Percentiles rank a stretch among this genome's conserved stretches.
Evolutionary conservation across 352 stramenopile species (phyloP).

Genomic region (Phytophthora chlamydospora): DNA sequence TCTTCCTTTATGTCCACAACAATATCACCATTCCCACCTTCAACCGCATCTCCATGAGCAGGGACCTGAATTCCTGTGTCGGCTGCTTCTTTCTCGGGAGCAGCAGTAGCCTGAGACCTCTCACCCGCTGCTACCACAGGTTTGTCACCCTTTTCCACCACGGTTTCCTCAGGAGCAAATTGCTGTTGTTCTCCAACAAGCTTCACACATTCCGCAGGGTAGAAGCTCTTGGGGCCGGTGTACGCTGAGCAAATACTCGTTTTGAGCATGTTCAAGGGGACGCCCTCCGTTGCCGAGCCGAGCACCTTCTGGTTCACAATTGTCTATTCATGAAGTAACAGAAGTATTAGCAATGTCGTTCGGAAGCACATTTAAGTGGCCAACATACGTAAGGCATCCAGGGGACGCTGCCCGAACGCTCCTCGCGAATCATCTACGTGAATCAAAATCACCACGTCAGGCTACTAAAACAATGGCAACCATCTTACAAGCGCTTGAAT

Average conservation of each 20-base stretch:
- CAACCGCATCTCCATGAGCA: constrained; percentile 19
- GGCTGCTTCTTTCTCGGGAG: constrained; percentile 10
- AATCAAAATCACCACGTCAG: not conserved
- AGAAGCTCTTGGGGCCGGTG: constrained; percentile 67
- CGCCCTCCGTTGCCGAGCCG: constrained; percentile 58
- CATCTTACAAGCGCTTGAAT: not conserved
- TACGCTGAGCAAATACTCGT: constrained; percentile 67
- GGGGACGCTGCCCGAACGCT: constrained; percentile 48
- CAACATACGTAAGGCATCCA: constrained; percentile 83
- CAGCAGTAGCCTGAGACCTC: constrained; percentile 7
- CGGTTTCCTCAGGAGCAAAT: constrained; percentile 47
- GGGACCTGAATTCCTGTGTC: constrained; percentile 13
- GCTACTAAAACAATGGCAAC: not conserved
- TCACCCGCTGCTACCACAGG: constrained; percentile 22
- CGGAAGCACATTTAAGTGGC: not conserved
- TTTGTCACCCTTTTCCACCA: constrained; percentile 18
- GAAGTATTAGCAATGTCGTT: constrained; percentile 1
- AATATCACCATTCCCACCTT: constrained; percentile 35
- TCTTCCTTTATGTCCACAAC: constrained; percentile 49
- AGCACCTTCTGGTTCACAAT: constrained; percentile 66
- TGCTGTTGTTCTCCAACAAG: constrained; percentile 63
- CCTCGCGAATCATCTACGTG: constrained; percentile 65
- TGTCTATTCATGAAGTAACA: constrained; percentile 42
- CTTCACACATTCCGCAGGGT: constrained; percentile 60
- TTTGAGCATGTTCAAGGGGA: constrained; percentile 68